Evolutionary conservation across 495 filamentous ascomycete genomes (phyloP).

Genomic region (Aspergillus bridgeri): DNA sequence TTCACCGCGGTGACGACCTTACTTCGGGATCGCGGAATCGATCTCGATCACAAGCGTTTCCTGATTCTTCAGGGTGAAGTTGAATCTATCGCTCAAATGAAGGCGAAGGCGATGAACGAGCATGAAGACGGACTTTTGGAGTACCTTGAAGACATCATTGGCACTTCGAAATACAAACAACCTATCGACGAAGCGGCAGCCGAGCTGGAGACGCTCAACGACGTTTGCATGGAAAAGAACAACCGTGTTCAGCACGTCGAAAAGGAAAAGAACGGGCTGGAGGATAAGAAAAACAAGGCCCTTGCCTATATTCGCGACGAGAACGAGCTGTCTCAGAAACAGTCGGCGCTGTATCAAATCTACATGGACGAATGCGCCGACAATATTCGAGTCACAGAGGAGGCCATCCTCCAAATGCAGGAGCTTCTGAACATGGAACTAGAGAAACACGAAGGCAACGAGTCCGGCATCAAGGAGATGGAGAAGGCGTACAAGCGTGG

Average conservation of each 20-base stretch:
- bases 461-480: conserved; percentile 84
- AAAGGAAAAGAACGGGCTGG: conserved; percentile 87
- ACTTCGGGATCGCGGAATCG: conserved; percentile 84
- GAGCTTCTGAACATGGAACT: conserved; percentile 81
- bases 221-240: conserved; percentile 91
- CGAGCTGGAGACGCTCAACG: conserved; percentile 87
- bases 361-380: conserved; percentile 83
- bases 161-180: conserved; percentile 94
- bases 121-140: conserved; percentile 95
- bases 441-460: conserved; percentile 86
- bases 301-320: conserved; percentile 84
- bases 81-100: conserved; percentile 99
- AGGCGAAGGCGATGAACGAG: conserved; percentile 88
- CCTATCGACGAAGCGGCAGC: conserved; percentile 91
- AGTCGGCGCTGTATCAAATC: conserved; percentile 85
- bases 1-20: conserved; percentile 87
- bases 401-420: conserved; percentile 87
- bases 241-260: conserved; percentile 94
- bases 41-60: conserved; percentile 97
- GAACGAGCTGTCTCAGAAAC: conserved; percentile 86
- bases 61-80: conserved; percentile 96
- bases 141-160: conserved; percentile 98
- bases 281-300: conserved; percentile 95
- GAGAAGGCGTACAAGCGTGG: conserved; percentile 82
- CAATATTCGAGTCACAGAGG: conserved; percentile 84